These are phyloP conservation scores for Cladobotryum protrusum DNA, from an alignment of 2,329 filamentous ascomycete species.

Conservation along the genomic window DNA sequence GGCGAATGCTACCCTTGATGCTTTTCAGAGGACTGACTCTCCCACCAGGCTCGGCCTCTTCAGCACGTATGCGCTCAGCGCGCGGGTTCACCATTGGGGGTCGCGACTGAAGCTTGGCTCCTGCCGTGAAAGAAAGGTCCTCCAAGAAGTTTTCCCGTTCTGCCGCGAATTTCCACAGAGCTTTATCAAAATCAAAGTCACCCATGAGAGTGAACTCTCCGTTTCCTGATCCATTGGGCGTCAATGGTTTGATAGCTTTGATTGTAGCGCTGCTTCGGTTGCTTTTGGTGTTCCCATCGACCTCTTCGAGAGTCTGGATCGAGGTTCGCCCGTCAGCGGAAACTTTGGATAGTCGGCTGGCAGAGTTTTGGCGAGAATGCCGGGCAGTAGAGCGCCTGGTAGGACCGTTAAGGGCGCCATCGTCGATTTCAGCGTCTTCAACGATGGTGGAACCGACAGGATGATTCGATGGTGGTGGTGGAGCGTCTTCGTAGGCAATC, in stretches of 20 bases:
- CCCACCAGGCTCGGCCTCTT: slow-evolving; percentile 53
- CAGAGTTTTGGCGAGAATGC: slow-evolving; percentile 57
- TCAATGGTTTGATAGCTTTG: slow-evolving; percentile 34
- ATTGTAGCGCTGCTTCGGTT: slow-evolving; percentile 64
- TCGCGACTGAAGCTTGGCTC: slow-evolving; percentile 64
- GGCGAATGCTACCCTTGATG: slow-evolving; percentile 78
- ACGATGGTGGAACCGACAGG: slow-evolving; percentile 53
- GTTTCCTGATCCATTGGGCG: slow-evolving; percentile 22
- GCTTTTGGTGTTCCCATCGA: slow-evolving; percentile 52
- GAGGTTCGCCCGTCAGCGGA: slow-evolving; percentile 46
- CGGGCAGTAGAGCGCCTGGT: slow-evolving; percentile 33
- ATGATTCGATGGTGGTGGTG: slow-evolving; percentile 26
- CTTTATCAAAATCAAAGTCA: slow-evolving; percentile 90
- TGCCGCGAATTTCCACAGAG: slow-evolving; percentile 88
- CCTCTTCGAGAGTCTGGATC: slow-evolving; percentile 51
- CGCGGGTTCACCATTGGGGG: slow-evolving; percentile 71
- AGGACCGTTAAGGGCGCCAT: slow-evolving; percentile 27
- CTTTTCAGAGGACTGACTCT: slow-evolving; percentile 51
- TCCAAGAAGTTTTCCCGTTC: slow-evolving; percentile 91
- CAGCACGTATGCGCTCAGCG: slow-evolving; percentile 73
- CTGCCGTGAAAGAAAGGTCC: slow-evolving; percentile 82
- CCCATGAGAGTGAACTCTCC: slow-evolving; percentile 29
- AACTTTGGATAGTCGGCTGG: slow-evolving; percentile 51
- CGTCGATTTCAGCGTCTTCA: slow-evolving; percentile 55
- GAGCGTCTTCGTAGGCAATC: slow-evolving; percentile 56